Evolutionary conservation across 495 filamentous ascomycete species (phyloP), one percentile per base, ranked within the genome.

Genomic region (Barbatosphaeria neglecta): DNA sequence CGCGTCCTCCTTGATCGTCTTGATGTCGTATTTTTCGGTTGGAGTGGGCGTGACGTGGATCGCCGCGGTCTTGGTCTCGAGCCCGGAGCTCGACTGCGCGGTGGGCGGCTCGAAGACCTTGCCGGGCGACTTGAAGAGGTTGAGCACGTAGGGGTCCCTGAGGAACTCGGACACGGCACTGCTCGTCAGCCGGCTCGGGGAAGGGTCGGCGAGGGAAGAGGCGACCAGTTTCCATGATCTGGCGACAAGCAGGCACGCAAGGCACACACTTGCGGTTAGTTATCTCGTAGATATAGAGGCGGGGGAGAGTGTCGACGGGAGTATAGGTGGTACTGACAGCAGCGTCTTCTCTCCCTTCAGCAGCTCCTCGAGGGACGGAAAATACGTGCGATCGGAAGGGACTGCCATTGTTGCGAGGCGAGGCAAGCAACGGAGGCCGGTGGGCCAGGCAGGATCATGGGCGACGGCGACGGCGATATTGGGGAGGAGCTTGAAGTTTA

Each of bases 31-130:
- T 22, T 74, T 73, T 15, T 77, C 74, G 51, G 80, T 78, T 19
- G 78, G 66, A 8, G 77, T 75, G 5, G 86, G 83, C 20, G 84
- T 76, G 38, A 89, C 81, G 60, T 95, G 83, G 44, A 96, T 93
- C n/a, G 90, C 81, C 16, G 90, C 83, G 1, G 88, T 96, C 63
- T 81, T 90, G 35, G 82, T 87, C 45, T 90, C 85, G 59, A 95
- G 95, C 20, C 78, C 79, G 38, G 71, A 60, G 60, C 83, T 90
- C 5, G 77, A 72, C 55, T 79, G 48, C 68, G 51, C 39, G 72
- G 77, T 50, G 61, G 81, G 62, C 2, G 72, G 53, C 41, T 73
- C 64, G 61, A 86, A 90, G 40, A 78, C 76, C 44, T 65, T 75
- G 60, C 78, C 65, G 42, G 82, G 79, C 38, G 75, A 68, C 48